Evolutionary conservation across 768 basidiomycete genomes (phyloP).

Genomic region (Pilatotrama ljubarskyi): DNA sequence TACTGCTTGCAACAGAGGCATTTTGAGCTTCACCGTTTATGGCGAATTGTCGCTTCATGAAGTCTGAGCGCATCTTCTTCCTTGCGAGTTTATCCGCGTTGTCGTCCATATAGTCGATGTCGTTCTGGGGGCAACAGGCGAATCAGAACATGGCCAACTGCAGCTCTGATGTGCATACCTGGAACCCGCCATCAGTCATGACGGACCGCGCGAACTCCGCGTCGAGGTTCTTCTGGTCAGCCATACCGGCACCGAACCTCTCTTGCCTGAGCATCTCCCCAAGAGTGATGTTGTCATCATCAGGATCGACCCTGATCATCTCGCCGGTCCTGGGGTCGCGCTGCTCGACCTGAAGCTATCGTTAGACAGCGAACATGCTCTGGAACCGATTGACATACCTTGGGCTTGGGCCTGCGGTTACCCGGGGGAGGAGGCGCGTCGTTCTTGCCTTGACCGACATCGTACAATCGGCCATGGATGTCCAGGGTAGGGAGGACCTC

Average conservation of each 20-base stretch:
- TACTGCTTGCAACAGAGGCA: neutral
- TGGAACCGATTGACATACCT: slow-evolving; percentile 39
- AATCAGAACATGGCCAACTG: neutral
- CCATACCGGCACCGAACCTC: slow-evolving; percentile 81
- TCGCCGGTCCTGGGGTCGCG: slow-evolving; percentile 91
- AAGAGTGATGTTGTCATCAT: slow-evolving; percentile 84
- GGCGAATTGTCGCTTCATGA: slow-evolving; percentile 96
- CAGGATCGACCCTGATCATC: slow-evolving; percentile 82
- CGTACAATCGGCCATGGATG: slow-evolving; percentile 81
- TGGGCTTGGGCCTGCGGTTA: slow-evolving; percentile 79
- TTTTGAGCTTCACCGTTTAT: slow-evolving; percentile 72
- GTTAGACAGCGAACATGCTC: neutral
- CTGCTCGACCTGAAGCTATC: slow-evolving; percentile 67
- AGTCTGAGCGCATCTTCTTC: slow-evolving; percentile 94
- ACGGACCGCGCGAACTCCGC: slow-evolving; percentile 87
- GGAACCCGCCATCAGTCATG: slow-evolving; percentile 83
- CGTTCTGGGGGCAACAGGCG: slow-evolving; percentile 48
- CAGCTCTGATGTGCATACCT: slow-evolving; percentile 45
- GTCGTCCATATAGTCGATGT: slow-evolving; percentile 95
- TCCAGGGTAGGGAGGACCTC: slow-evolving; percentile 91
- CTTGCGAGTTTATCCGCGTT: slow-evolving; percentile 91
- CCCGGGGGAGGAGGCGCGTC: slow-evolving; percentile 54
- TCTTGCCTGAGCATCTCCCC: slow-evolving; percentile 95
- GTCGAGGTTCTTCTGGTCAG: slow-evolving; percentile 91
- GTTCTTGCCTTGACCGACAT: slow-evolving; percentile 79